Conservation (phyloP, 83 land plant genomes). For the Picea abies region DNA sequence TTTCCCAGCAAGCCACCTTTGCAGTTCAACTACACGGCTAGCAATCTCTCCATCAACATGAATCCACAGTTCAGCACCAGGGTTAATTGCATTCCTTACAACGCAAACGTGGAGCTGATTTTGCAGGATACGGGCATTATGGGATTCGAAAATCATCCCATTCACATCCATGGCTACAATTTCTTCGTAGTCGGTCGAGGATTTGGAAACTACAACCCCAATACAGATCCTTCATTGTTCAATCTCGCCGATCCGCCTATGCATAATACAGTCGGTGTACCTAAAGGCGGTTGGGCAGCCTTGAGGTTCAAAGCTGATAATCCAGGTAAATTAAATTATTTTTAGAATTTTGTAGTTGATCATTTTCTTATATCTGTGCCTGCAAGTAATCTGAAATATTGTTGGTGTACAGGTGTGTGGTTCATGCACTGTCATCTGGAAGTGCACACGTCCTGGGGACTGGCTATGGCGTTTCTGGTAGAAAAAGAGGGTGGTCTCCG, state of each 20-base stretch:
- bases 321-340: conserved; percentile 18
- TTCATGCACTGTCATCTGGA: conserved; percentile 14
- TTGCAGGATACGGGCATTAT: conserved; percentile 60
- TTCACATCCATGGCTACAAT: conserved; percentile 78
- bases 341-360: too few relatives aligned
- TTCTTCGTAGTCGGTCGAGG: conserved; percentile 70
- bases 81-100: conserved; percentile 26
- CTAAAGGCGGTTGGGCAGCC: conserved; percentile 72
- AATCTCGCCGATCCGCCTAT: conserved; percentile 75
- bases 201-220: conserved; percentile 56
- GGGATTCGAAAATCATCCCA: conserved; percentile 64
- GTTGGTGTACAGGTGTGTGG: background rate
- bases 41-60: conserved; percentile 25
- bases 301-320: conserved; percentile 54
- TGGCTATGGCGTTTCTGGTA: conserved; percentile 15
- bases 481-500: conserved; percentile 2
- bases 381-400: too few relatives aligned
- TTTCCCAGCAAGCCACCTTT: conserved; percentile 42
- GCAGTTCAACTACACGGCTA: conserved; percentile 41
- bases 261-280: conserved; percentile 77
- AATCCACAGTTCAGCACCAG: conserved; percentile 37
- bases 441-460: conserved; percentile 20
- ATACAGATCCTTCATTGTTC: conserved; percentile 34
- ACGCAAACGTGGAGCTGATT: conserved; percentile 29
- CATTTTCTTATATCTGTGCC: too few relatives aligned